A percentile compares a stretch with the other conserved stretches of the same genome.
Conservation (phyloP, 805 yeast genomes). For the Soucietia sequanensis region DNA sequence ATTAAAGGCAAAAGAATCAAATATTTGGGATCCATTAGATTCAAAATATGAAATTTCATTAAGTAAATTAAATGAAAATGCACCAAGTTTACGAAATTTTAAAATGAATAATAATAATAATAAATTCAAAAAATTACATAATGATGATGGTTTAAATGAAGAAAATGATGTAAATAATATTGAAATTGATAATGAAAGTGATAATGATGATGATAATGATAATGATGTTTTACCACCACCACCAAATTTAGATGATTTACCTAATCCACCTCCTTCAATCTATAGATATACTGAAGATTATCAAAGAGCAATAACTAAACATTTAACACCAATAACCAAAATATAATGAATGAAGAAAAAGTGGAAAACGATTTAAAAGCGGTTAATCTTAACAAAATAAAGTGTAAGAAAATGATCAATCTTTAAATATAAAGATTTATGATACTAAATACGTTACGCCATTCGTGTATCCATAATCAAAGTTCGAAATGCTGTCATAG, state of each 20-base stretch:
- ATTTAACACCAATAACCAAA: too few species aligned
- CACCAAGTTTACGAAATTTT: constrained; percentile 27
- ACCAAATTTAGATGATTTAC: constrained; percentile 23
- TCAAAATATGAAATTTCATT: constrained; percentile 36
- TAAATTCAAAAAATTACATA: not conserved
- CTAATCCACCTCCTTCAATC: constrained; percentile 35
- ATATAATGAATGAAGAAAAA: too few species aligned
- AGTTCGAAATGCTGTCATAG: too few species aligned
- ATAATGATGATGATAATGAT: constrained; percentile 6
- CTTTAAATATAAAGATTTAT: too few species aligned
- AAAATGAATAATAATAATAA: constrained; percentile 5
- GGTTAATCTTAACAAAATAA: too few species aligned
- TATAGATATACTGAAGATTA: constrained; percentile 21
- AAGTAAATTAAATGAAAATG: constrained; percentile 30
- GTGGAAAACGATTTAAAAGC: too few species aligned
- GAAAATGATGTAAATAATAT: too few species aligned
- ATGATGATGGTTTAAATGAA: constrained; percentile 2
- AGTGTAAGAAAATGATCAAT: too few species aligned
- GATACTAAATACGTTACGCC: too few species aligned
- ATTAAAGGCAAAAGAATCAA: constrained; percentile 35
- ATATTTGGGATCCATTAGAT: constrained; percentile 33
- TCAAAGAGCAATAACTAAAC: constrained; percentile 19
- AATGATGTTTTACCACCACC: constrained; percentile 32
- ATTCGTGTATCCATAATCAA: too few species aligned
- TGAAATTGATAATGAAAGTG: constrained; percentile 7